These are phyloP conservation scores for Podospora pseudocomata DNA, from an alignment of 495 filamentous ascomycete species.

Conservation along the genomic window DNA sequence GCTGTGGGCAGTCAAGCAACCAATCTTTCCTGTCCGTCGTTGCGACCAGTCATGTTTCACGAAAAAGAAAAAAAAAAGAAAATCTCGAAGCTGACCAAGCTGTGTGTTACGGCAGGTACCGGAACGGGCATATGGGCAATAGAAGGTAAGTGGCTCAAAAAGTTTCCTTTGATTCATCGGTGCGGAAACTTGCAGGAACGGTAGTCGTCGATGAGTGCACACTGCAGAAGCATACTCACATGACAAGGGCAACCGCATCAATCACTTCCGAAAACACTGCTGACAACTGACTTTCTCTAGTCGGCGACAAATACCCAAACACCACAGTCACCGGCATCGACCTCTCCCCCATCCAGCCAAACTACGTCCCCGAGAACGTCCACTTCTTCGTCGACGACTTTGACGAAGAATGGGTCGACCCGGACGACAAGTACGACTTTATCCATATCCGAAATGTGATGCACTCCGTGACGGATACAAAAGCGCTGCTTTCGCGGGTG, in stretches of 20 bases:
- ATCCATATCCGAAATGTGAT: constrained; percentile 52
- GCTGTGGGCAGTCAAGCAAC: not conserved
- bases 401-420: constrained; percentile 55
- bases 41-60: not conserved
- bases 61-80: not conserved
- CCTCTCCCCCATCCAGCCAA: constrained; percentile 60
- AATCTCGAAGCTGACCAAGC: constrained; percentile 18
- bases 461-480: constrained; percentile 43
- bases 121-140: constrained; percentile 61
- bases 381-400: constrained; percentile 62
- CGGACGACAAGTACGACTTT: constrained; percentile 53
- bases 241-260: not conserved
- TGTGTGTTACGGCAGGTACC: constrained; percentile 39
- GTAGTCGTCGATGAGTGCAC: not conserved
- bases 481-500: constrained; percentile 34
- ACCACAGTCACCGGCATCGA: constrained; percentile 61
- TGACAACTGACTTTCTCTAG: constrained; percentile 21
- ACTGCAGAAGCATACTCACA: not conserved
- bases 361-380: constrained; percentile 55
- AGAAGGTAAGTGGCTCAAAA: constrained; percentile 34
- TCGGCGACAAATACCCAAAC: constrained; percentile 44
- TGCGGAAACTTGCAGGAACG: not conserved
- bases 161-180: constrained; percentile 8
- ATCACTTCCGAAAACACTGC: not conserved
- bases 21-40: not conserved